Base-by-base conservation (phyloP, 2,329 filamentous ascomycete species). In the Stachybotrys elegans region DNA sequence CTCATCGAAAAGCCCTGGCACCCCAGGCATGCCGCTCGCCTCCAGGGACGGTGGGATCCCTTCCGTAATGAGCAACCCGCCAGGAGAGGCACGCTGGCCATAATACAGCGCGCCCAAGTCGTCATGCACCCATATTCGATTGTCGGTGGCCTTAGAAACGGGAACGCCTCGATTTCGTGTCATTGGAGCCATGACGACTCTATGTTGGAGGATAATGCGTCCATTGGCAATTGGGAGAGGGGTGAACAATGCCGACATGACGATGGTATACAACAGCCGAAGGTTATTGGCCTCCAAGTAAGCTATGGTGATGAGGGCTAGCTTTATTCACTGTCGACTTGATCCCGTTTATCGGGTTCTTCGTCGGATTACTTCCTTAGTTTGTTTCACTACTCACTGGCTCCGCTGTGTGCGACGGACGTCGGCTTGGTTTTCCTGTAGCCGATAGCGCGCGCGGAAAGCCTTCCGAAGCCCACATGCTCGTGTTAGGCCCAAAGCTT, bases 1-100 rank as follows among this genome's bases (percentile, higher is more conserved):
- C 1, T 69, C 58, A 34, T 60, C 73, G 52, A 70, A 83, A 52
- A 86, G 76, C 2, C 79, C 80, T 0, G 83, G 81, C 0, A 73
- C 71, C 43, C 78, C 74, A 31, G 63, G 53, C 51, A 60, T 62
- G 5, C 55, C 60, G 22, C 61, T 62, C 1, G 54, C 53, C 58
- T 66, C 54, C 37, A 68, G 46, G 11, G 71, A 73, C 50, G 75
- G 76, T 43, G 70, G 70, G 6, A 78, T 72, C 1, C 58, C 70
- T 43, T 74, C 70, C 2, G 63, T 62, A 41, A 75, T 65, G 17
- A 74, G 49, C 1, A 73, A 56, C 0, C 72, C 71, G 0, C 69
- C 67, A 3, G 58, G 50, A 0, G 61, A 65, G 6, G 68, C 63
- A 4, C 71, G 62, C 44, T 75, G 69, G 4, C 51, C 40, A 52